Conservation (phyloP, 163 green algal species). For the Botryococcus braunii region DNA sequence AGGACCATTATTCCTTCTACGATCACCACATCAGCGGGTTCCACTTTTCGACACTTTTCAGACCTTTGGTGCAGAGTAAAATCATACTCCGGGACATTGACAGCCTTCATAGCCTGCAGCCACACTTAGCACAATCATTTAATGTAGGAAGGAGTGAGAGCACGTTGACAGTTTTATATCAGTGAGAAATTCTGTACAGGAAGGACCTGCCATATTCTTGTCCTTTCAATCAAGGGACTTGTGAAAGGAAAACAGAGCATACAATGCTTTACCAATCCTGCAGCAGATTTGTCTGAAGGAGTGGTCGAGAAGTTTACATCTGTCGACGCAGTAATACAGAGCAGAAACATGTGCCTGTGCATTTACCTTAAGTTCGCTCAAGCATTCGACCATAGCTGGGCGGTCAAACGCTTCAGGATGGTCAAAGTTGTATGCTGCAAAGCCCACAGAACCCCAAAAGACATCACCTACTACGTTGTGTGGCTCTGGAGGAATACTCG, state of each 20-base stretch:
- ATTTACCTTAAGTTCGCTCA: conserved; percentile 47
- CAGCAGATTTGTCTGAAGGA: no score
- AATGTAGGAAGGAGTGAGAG: no score
- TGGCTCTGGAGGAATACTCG: background rate
- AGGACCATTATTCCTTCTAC: conserved; percentile 93
- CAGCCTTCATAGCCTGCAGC: conserved; percentile 45
- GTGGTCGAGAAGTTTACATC: no score
- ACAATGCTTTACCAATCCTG: no score
- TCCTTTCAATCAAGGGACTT: no score
- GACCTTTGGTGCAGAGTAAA: conserved; percentile 70
- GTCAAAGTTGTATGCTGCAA: conserved; percentile 89
- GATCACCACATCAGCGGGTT: conserved; percentile 84
- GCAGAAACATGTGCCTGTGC: no score
- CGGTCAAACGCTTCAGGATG: conserved; percentile 68
- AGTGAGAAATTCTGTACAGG: no score
- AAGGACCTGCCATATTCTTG: no score
- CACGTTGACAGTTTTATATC: no score
- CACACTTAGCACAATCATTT: no score
- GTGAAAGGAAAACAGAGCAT: no score
- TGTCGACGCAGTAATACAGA: no score
- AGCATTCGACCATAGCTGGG: conserved; percentile 46
- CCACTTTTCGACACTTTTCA: conserved; percentile 45
- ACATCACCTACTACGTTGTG: background rate
- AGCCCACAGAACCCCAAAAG: background rate
- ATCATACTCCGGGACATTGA: conserved; percentile 90